Conservation (phyloP, 352 stramenopile species). For the Phytophthora quininea region DNA sequence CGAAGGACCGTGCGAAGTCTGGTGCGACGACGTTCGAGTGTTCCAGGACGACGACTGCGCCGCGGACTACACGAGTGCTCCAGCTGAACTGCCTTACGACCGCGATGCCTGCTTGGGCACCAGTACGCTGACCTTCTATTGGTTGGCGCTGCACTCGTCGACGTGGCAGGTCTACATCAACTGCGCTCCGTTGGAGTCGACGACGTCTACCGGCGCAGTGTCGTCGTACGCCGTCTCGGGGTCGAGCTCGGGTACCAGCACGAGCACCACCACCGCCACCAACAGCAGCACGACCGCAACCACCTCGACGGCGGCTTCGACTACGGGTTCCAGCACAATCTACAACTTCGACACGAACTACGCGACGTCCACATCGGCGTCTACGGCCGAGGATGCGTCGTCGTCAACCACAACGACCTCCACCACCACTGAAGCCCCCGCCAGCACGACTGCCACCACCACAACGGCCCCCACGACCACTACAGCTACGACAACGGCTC, state of each 20-base stretch:
- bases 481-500: conserved; percentile 6
- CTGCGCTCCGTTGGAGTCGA: conserved; percentile 27
- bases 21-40: conserved; percentile 48
- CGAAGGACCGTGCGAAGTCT: conserved; percentile 53
- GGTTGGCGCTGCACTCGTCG: conserved; percentile 49
- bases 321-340: conserved; percentile 7
- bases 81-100: conserved; percentile 47
- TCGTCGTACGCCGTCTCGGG: conserved; percentile 19
- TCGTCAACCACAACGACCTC: conserved; percentile 10
- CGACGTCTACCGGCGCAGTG: conserved; percentile 18
- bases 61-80: conserved; percentile 35
- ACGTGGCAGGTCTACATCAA: conserved; percentile 56
- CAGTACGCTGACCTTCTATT: conserved; percentile 43
- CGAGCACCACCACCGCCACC: conserved; percentile 18
- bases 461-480: conserved; percentile 6
- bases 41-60: conserved; percentile 51
- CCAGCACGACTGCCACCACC: conserved; percentile 3
- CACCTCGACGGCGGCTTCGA: conserved; percentile 13
- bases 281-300: conserved; percentile 15
- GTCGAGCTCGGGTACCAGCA: conserved; percentile 17
- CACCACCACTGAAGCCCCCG: conserved; percentile 3
- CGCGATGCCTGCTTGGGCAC: conserved; percentile 29
- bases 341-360: conserved; percentile 24
- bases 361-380: conserved; percentile 11
- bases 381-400: conserved; percentile 7